These are phyloP conservation scores for Plantago coronopus DNA, from an alignment of 305 asterid genomes.

Conservation along the genomic window DNA sequence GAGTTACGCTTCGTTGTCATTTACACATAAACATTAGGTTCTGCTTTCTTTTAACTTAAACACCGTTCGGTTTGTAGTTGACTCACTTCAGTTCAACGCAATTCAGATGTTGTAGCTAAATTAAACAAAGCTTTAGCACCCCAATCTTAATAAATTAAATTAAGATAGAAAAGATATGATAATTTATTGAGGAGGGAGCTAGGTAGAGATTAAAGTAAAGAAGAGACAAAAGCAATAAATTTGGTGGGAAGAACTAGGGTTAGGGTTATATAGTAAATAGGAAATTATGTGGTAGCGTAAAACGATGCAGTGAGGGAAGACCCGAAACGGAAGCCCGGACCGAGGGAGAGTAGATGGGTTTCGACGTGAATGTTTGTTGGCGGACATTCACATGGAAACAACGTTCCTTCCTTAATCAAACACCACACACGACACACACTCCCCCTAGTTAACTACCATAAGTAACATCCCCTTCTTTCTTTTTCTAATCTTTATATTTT, in stretches of 20 bases:
- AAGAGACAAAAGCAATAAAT: slow-evolving; percentile 51
- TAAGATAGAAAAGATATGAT: background rate
- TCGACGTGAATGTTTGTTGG: slow-evolving; percentile 95
- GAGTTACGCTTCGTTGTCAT: too few relatives aligned
- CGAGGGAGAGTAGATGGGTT: slow-evolving; percentile 40
- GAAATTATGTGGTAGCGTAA: slow-evolving; percentile 30
- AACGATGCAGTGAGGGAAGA: slow-evolving; percentile 31
- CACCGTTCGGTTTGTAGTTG: too few relatives aligned
- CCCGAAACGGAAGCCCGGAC: slow-evolving; percentile 37
- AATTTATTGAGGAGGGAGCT: background rate
- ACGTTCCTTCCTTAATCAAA: slow-evolving; percentile 27
- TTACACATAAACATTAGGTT: too few relatives aligned
- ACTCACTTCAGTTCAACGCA: too few relatives aligned
- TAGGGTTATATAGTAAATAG: slow-evolving; percentile 55
- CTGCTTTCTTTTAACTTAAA: too few relatives aligned
- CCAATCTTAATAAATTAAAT: too few relatives aligned
- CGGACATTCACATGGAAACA: slow-evolving; percentile 60
- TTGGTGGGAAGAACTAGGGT: slow-evolving; percentile 43
- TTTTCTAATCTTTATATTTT: slow-evolving; percentile 11
- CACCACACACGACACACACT: slow-evolving; percentile 4
- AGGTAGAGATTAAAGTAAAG: slow-evolving; percentile 23
- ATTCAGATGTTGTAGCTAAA: too few relatives aligned
- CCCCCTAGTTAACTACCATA: background rate
- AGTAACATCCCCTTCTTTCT: background rate
- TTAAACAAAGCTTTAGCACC: too few relatives aligned